Evolutionary conservation across 345 rosid species (phyloP), one percentile per base, ranked within the genome.

Genomic region (Gossypium australe): DNA sequence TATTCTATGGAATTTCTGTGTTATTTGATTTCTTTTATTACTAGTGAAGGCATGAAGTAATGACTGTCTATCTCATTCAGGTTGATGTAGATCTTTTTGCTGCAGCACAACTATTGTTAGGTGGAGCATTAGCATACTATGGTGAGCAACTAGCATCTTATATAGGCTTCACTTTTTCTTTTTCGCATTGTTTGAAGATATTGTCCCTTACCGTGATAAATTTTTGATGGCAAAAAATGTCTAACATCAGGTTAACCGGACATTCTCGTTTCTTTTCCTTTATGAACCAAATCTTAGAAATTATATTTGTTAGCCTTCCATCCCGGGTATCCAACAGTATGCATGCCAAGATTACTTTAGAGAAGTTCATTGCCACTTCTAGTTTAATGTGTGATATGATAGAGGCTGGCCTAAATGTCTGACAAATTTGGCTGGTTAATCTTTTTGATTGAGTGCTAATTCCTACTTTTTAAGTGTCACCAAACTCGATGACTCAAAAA

Each of bases 111-210:
- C 78, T 89, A 22, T 18, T 81, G 51, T 78, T 87, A 59, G 94
- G 94, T 74, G 85, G 82, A 71, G 85, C 89, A 34, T 77, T 89
- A 73, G 88, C 86, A 71, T 85, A 79, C 70, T 89, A 89, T 57
- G 94, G 94, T 89, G 67, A 86, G 87, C 49, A 72, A 34, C 44
- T 80, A 66, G 44, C 24, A 67, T 61, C 70, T 72, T 25, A 34
- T 52, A 59, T 58, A 2, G 4, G 9, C 41, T 59, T 60, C 47
- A 38, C 41, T 2, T 38, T 53, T 65, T 41, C 68, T 34, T 12
- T 45, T 44, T 22, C 18, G 12, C 60, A 51, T 51, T 17, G 44
- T 9, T 69, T 69, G 60, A 69, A 27, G 16, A 16, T 48, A 7
- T 69, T 51, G 59, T 17, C 59, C 45, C 72, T 49, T 17, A 49